Conservation (phyloP, 768 basidiomycete species). For the Rhizopogon sp. region DNA sequence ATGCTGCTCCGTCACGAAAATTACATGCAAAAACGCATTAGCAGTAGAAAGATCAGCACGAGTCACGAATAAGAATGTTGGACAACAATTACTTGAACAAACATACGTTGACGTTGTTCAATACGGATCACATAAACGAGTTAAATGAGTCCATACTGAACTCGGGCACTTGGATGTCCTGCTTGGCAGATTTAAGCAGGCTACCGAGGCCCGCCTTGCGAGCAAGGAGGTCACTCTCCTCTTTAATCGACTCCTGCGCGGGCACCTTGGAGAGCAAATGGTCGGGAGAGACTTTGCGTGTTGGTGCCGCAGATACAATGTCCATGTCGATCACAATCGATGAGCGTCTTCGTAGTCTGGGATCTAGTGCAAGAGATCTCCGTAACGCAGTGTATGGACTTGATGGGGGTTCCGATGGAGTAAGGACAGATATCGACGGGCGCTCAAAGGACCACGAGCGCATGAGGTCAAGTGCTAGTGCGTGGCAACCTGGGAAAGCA, state of each 20-base stretch:
- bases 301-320: slow-evolving; percentile 55
- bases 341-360: slow-evolving; percentile 53
- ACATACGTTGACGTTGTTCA: too few species aligned
- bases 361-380: slow-evolving; percentile 44
- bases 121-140: slow-evolving; percentile 52
- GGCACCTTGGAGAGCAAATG: slow-evolving; percentile 14
- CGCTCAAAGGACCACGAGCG: slow-evolving; percentile 89
- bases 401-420: slow-evolving; percentile 21
- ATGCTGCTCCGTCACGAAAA: too few species aligned
- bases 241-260: slow-evolving; percentile 29
- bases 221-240: slow-evolving; percentile 57
- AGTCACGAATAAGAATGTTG: too few species aligned
- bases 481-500: slow-evolving; percentile 71
- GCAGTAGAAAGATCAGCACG: too few species aligned
- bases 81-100: too few species aligned
- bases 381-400: slow-evolving; percentile 39
- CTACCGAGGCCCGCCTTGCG: slow-evolving; percentile 74
- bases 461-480: slow-evolving; percentile 85
- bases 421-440: slow-evolving; percentile 44
- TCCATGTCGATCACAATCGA: slow-evolving; percentile 92
- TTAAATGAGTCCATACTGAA: slow-evolving; percentile 85
- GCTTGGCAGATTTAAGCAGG: slow-evolving; percentile 87
- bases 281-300: slow-evolving; percentile 48
- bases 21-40: too few species aligned
- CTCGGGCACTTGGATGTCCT: slow-evolving; percentile 79